phyloP scores from a whole-genome alignment of 805 yeast species.

The Metschnikowia borealis region DNA sequence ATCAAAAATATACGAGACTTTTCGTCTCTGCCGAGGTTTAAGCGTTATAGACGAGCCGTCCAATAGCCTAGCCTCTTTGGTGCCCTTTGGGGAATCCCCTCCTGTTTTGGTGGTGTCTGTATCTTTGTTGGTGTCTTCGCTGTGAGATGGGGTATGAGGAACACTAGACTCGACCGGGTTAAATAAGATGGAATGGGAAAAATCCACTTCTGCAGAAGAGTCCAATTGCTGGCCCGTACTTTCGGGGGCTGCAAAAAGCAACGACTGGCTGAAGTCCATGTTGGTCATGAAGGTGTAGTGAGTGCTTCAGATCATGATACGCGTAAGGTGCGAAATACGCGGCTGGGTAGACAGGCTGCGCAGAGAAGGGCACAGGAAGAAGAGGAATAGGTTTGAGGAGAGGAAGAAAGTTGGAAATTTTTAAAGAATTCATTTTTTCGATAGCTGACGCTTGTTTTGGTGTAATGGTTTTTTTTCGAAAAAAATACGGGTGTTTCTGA shows the following conservation, averaged over 20 bases:
- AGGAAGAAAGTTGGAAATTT: no score
- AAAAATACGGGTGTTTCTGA: no score
- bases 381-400: no score
- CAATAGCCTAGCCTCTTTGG: slow-evolving; percentile 11
- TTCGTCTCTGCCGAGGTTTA: slow-evolving; percentile 9
- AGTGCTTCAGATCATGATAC: neutral
- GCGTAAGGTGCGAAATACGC: slow-evolving; percentile 8
- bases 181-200: slow-evolving; percentile 7
- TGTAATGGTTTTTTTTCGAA: no score
- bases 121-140: neutral
- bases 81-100: neutral
- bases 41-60: slow-evolving; percentile 13
- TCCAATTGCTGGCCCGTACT: neutral
- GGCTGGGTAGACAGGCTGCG: neutral
- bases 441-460: no score
- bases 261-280: slow-evolving; percentile 15
- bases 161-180: neutral
- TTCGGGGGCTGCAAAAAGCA: slow-evolving; percentile 9
- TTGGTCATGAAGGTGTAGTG: slow-evolving; percentile 11
- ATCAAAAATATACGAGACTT: neutral
- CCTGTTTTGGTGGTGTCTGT: neutral
- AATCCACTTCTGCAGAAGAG: neutral
- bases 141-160: neutral
- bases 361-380: neutral
- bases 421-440: no score